Percentiles rank a stretch among this genome's conserved stretches.
These are phyloP conservation scores for Cryptococcus floricola DNA, from an alignment of 1,284 basidiomycete genomes.

Conservation along the genomic window DNA sequence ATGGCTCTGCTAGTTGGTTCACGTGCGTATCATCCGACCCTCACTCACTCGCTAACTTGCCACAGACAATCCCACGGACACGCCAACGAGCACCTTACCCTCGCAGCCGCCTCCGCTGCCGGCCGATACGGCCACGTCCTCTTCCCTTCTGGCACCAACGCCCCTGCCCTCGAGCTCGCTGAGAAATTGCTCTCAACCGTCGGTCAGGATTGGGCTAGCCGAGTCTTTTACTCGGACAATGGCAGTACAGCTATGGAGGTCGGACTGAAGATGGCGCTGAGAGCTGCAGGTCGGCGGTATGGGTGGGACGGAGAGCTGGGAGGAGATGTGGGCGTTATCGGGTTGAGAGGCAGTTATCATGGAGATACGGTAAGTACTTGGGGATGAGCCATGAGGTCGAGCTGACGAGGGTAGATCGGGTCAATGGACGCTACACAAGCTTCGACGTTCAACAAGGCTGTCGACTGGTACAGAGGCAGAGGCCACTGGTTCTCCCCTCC, in stretches of 20 bases:
- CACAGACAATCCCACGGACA: conserved; percentile 76
- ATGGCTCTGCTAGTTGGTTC: conserved; percentile 97
- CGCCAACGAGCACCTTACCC: conserved; percentile 66
- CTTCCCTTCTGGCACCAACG: conserved; percentile 83
- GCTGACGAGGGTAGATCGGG: conserved; percentile 58
- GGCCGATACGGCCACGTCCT: conserved; percentile 96
- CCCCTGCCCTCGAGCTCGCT: conserved; percentile 64
- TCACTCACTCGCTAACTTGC: background rate
- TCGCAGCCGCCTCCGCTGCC: conserved; percentile 83
- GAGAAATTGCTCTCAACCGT: conserved; percentile 43
- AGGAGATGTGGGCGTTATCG: conserved; percentile 69
- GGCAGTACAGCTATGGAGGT: conserved; percentile 96
- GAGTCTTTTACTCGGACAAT: conserved; percentile 91
- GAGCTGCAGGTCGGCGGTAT: conserved; percentile 62
- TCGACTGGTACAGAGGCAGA: conserved; percentile 92
- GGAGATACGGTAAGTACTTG: conserved; percentile 67
- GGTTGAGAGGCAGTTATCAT: conserved; percentile 90
- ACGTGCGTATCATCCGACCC: conserved; percentile 52
- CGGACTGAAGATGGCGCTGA: conserved; percentile 90
- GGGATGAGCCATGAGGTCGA: no score
- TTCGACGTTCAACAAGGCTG: conserved; percentile 74
- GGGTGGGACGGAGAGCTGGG: conserved; percentile 42
- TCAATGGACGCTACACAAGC: conserved; percentile 90
- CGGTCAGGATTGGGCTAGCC: conserved; percentile 80
- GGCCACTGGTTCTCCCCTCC: conserved; percentile 94